phyloP scores from a whole-genome alignment of 2,329 filamentous ascomycete genomes.

The Penicillium thymicola region DNA sequence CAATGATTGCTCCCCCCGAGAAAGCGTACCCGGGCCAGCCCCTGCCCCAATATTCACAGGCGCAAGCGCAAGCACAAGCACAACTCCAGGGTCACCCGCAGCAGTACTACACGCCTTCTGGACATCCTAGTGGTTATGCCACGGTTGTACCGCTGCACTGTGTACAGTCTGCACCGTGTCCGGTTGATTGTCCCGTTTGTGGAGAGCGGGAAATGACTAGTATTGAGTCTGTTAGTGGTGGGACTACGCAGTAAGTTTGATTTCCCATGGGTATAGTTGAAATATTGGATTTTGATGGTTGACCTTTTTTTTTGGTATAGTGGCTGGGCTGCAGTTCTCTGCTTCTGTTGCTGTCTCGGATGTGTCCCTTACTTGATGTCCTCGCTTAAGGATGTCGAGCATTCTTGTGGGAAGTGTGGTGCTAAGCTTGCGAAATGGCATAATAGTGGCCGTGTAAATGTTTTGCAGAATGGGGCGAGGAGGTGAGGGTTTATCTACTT shows the following conservation, averaged over 20 bases:
- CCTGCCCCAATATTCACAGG: background rate
- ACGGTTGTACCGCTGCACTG: conserved; percentile 25
- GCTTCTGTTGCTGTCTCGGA: conserved; percentile 44
- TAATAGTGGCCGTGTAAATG: conserved; percentile 47
- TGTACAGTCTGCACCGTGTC: conserved; percentile 35
- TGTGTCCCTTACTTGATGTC: conserved; percentile 51
- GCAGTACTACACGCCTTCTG: conserved; percentile 16
- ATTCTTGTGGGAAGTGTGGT: conserved; percentile 49
- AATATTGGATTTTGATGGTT: background rate
- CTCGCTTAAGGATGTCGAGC: conserved; percentile 48
- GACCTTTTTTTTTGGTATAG: conserved; percentile 23
- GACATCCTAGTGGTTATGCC: conserved; percentile 24
- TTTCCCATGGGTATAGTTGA: background rate
- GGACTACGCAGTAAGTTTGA: conserved; percentile 30
- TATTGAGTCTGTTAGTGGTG: conserved; percentile 20
- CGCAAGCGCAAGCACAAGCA: background rate
- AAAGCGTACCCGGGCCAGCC: conserved; percentile 21
- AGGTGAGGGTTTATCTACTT: background rate
- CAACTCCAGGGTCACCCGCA: background rate
- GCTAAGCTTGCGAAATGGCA: conserved; percentile 49
- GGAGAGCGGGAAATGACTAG: conserved; percentile 37
- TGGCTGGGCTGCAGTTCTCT: conserved; percentile 47
- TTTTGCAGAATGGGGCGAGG: conserved; percentile 29
- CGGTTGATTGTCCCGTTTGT: conserved; percentile 50
- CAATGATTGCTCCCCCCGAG: background rate